Evolutionary conservation across 2,329 filamentous ascomycete genomes (phyloP), one percentile per base, ranked within the genome.

Genomic region (Stachybotrys echinatus): DNA sequence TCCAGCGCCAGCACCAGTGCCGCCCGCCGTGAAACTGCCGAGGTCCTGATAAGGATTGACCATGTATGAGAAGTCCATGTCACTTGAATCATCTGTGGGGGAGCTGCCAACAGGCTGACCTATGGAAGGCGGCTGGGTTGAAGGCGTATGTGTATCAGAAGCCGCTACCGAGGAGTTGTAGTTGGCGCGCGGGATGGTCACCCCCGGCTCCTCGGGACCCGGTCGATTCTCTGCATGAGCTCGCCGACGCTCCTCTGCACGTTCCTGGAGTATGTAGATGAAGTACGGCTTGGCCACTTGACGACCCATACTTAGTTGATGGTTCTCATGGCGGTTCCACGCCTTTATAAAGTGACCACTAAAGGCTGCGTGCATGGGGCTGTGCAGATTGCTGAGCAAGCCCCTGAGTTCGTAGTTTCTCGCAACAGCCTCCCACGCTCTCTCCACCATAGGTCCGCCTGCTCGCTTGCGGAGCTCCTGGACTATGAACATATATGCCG

Each of bases 401-500:
- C 75, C 73, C 40, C 80, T 69, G 23, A 73, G 69, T 6, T 79
- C 74, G 58, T 81, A 74, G 61, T 83, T 81, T 54, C 74, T 70
- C 47, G 73, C 69, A 51, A 84, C 78, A 23, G 76, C 76, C 7
- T 73, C 67, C 81, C 81, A 84, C 0, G 80, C 80, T 12, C 77
- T 75, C 57, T 83, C 79, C 48, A 79, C 79, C 51, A 80, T 68
- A 1, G 76, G 72, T n/a, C 80, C 80, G 0, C 70, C 71, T 3
- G 73, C 74, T 22, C 79, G 74, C 20, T 69, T 64, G 6, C 76
- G 76, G 37, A 84, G 67, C 58, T 83, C 79, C 45, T 74, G 75
- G 12, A 81, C 72, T 20, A 84, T 68, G 57, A 80, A 82, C 62
- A 84, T 79, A 63, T 83, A 84, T 1, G 78, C 80, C 2, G 79